Conservation (phyloP, 2,329 filamentous ascomycete species). For the Shiraia bambusicola region DNA sequence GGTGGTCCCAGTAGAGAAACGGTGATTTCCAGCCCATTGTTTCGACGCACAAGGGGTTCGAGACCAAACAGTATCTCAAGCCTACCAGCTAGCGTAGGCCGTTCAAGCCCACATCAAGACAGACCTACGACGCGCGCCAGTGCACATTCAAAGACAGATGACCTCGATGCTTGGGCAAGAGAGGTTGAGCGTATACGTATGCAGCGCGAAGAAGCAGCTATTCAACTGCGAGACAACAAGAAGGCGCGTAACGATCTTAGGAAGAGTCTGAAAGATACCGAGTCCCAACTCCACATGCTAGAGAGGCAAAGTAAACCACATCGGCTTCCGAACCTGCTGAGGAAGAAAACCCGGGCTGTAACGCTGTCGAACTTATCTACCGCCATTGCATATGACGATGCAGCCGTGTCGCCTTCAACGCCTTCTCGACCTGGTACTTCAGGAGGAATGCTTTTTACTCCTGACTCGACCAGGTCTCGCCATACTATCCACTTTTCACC, state of each 20-base stretch:
- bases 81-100: slow-evolving; percentile 4
- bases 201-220: slow-evolving; percentile 34
- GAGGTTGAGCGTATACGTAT: slow-evolving; percentile 40
- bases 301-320: slow-evolving; percentile 28
- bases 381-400: background rate
- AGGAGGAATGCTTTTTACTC: slow-evolving; percentile 1
- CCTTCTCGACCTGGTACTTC: slow-evolving; percentile 8
- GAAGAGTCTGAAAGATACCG: slow-evolving; percentile 35
- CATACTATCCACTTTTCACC: slow-evolving; percentile 5
- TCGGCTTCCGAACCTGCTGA: slow-evolving; percentile 11
- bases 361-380: background rate
- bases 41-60: slow-evolving; percentile 12
- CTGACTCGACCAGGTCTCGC: slow-evolving; percentile 2
- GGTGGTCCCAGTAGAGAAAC: background rate
- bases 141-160: slow-evolving; percentile 17
- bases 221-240: slow-evolving; percentile 38
- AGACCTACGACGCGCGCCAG: slow-evolving; percentile 26
- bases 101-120: slow-evolving; percentile 10
- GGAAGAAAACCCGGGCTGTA: slow-evolving; percentile 10
- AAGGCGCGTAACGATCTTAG: slow-evolving; percentile 32
- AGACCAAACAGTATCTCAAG: slow-evolving; percentile 14
- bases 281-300: slow-evolving; percentile 34
- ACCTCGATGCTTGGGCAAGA: slow-evolving; percentile 32
- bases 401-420: slow-evolving; percentile 2
- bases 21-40: slow-evolving; percentile 13